Base-by-base conservation (phyloP, 1,139 yeast species). In the Yamadazyma taylorii region DNA sequence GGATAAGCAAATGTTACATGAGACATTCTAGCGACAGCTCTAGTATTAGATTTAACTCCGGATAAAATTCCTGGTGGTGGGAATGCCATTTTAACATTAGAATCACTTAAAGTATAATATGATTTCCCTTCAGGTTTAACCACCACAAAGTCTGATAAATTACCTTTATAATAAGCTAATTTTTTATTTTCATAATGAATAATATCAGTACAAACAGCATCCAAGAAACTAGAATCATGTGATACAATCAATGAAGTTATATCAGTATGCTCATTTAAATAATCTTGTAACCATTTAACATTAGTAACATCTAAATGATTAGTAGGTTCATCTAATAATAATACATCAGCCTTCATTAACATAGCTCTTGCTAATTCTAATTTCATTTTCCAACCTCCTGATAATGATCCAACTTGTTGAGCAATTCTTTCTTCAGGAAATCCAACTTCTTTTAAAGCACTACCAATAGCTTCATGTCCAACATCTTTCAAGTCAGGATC, bases 301-400 rank as follows among this genome's bases (percentile, higher is more conserved):
- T 92, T 92, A 36, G 78, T 74, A 40, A 88, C 96, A 72, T 92
- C 98, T 78, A 92, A 81, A 70, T 92, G 98, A 73, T 92, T 92
- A 50, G 98, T 92, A 63, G 98, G 98, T 79, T 92, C 98, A 66
- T 92, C 98, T 60, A 92, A 76, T 53, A 92, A 72, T 52, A 92
- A 76, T 37, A 92, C 90, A 66, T 92, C 98, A 24, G 98, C 98
- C 67, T 85, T 88, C 90, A 89, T 87, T 55, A 92, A 74, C 95
- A 92, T 90, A 34, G 98, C 98, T 71, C 97, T 85, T 14, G 98
- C 98, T 57, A 92, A 75, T 65, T 90, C 98, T 50, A 92, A 78
- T 71, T 92, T 92, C 98, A 92, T 92, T 69, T 92, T 92, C 97
- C 97, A 89, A 61, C 98, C 98, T 65, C 98, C 98, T 41, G 97